phyloP scores from a whole-genome alignment of 1,139 yeast genomes.

The Pichia sp. region DNA sequence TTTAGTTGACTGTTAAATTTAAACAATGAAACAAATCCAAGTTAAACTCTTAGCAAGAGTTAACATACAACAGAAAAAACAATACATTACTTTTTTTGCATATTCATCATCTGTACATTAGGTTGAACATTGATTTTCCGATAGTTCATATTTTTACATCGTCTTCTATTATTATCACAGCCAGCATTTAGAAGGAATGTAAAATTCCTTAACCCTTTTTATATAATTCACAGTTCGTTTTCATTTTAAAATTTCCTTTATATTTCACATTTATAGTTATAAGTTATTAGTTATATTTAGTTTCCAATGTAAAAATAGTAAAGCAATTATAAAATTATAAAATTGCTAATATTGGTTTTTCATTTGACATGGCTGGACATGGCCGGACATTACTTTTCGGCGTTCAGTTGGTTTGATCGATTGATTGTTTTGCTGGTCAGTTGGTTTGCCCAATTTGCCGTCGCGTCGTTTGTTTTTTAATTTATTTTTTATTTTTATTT shows the following conservation, averaged over 20 bases:
- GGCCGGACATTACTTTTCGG: too few relatives aligned
- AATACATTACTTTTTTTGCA: background rate
- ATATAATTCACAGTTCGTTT: background rate
- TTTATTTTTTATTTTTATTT: too few relatives aligned
- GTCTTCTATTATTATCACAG: background rate
- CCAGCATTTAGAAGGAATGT: background rate
- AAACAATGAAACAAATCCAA: background rate
- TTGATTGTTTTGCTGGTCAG: too few relatives aligned
- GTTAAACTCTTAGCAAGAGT: background rate
- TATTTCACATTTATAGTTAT: slow-evolving; percentile 2
- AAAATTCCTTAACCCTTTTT: background rate
- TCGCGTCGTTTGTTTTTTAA: too few relatives aligned
- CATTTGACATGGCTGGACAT: too few relatives aligned
- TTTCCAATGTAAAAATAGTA: too few relatives aligned
- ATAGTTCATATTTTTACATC: too few relatives aligned
- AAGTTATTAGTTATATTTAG: slow-evolving; percentile 1
- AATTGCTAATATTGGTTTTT: too few relatives aligned
- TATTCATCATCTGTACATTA: slow-evolving; percentile 8
- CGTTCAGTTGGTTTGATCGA: too few relatives aligned
- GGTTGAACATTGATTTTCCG: background rate
- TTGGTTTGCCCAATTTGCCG: too few relatives aligned
- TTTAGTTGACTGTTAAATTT: slow-evolving; percentile 50
- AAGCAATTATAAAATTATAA: too few relatives aligned
- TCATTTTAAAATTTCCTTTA: background rate
- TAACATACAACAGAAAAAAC: background rate